Percentiles rank a stretch among this genome's conserved stretches.
Conservation (phyloP, 805 yeast species). For the Helenozyma baotianmanensis region DNA sequence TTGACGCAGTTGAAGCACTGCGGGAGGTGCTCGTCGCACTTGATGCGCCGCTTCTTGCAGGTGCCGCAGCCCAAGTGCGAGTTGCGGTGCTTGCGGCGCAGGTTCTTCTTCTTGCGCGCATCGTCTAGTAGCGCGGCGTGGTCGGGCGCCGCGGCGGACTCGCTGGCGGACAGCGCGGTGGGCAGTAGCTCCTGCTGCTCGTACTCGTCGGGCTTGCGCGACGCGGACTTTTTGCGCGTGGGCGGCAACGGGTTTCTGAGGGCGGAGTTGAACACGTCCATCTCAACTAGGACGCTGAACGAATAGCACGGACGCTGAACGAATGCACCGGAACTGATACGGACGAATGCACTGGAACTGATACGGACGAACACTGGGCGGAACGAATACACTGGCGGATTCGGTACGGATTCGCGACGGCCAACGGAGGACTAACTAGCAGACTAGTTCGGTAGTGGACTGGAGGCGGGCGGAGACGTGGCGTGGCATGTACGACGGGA, state of each 20-base stretch:
- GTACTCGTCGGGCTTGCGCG: constrained; percentile 5
- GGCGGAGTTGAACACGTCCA: constrained; percentile 26
- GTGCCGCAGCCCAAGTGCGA: constrained; percentile 74
- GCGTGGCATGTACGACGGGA: too few species aligned
- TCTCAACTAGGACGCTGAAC: too few species aligned
- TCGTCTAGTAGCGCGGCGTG: constrained; percentile 9
- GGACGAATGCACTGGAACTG: too few species aligned
- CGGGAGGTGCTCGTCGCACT: constrained; percentile 64
- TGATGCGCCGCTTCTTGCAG: constrained; percentile 58
- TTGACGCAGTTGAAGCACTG: constrained; percentile 51
- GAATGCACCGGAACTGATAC: too few species aligned
- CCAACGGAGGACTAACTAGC: too few species aligned
- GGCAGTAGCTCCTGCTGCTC: constrained; percentile 4
- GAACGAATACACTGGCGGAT: too few species aligned
- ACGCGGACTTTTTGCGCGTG: constrained; percentile 18
- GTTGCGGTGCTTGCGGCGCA: constrained; percentile 59
- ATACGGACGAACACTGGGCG: too few species aligned
- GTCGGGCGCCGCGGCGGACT: constrained; percentile 2
- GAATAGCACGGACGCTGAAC: too few species aligned
- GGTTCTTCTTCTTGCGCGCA: constrained; percentile 37
- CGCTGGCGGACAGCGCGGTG: constrained; percentile 6
- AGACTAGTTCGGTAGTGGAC: too few species aligned
- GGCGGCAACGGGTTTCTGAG: constrained; percentile 37
- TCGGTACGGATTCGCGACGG: too few species aligned
- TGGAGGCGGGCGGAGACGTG: too few species aligned